Conservation (phyloP, 2,329 filamentous ascomycete genomes). For the Furcasterigmium sp. region DNA sequence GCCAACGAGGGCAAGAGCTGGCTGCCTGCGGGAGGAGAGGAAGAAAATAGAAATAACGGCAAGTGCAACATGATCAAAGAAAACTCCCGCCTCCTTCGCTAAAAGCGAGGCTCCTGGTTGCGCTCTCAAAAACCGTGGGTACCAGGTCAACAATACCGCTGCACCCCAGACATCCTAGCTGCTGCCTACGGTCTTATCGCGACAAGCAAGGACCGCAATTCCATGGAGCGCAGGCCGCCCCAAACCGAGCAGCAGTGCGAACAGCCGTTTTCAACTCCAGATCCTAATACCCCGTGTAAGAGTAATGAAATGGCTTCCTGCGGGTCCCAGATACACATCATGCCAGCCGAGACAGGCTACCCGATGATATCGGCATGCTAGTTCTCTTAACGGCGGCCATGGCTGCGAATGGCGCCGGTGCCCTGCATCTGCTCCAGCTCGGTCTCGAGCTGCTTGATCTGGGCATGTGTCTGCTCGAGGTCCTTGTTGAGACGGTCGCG, state of each 20-base stretch:
- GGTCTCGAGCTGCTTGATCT: constrained; percentile 84
- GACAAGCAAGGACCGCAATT: constrained; percentile 6
- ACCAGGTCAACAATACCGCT: no score
- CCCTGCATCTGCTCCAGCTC: constrained; percentile 95
- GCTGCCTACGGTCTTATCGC: constrained; percentile 4
- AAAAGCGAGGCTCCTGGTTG: neutral
- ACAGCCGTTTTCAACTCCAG: constrained; percentile 24
- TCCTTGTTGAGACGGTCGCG: constrained; percentile 99
- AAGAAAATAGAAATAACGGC: constrained; percentile 14
- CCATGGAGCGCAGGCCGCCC: constrained; percentile 7
- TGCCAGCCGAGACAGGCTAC: neutral
- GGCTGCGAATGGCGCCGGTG: constrained; percentile 76
- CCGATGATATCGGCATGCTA: neutral
- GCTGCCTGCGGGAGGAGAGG: constrained; percentile 9
- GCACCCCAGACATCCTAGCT: no score
- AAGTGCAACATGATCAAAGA: constrained; percentile 6
- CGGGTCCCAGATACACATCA: neutral
- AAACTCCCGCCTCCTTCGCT: constrained; percentile 6
- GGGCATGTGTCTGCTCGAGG: constrained; percentile 93
- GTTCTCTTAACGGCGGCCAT: constrained; percentile 73
- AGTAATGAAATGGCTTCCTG: constrained; percentile 12
- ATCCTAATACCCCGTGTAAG: constrained; percentile 20
- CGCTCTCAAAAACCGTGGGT: no score
- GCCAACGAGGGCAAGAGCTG: constrained; percentile 5
- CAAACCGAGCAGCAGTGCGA: neutral